Base-by-base conservation (phyloP, 2,329 filamentous ascomycete genomes). In the Erysiphe neolycopersici region DNA sequence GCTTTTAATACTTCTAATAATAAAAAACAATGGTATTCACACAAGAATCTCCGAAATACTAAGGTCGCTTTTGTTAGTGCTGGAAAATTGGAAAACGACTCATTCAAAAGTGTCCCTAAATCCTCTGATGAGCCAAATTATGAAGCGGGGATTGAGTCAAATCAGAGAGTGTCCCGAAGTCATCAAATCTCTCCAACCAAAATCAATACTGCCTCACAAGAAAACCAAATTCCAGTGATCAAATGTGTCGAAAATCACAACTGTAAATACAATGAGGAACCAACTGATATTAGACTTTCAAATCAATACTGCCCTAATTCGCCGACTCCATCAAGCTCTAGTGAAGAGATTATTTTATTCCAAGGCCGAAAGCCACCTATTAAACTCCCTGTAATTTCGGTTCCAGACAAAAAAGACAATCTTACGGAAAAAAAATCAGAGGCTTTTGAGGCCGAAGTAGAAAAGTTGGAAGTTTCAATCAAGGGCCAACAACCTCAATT, bases 261-360 rank as follows among this genome's bases (percentile, higher is more conserved):
- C 6, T 26, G 4, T 9, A 26, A 26, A 1, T 43, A 49, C 16
- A 60, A 58, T 4, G 53, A 54, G 38, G 44, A 46, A 17, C 48
- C 46, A 18, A 41, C 53, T 9, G 38, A 55, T 4, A 59, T 58
- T 8, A 55, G 55, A 5, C 45, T 59, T 16, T 47, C 56, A 41
- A 57, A 57, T 5, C 45, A 46, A 22, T 44, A 56, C 32, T 53
- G 53, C 13, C 50, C 54, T 14, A 40, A 46, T 10, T 59, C 58
- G 17, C 61, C 61, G 14, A 60, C 60, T 1, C 53, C 54, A 6
- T 67, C 66, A 0, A 65, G 72, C 48, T 80, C 77, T 0, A 79
- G 76, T 52, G 79, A 80, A 41, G 81, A 93, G 49, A 62, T 82
- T 5, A 73, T 84, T 40, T 53, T 81, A 0, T 82, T 80, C 54